Percentiles rank a stretch among this genome's conserved stretches.
phyloP scores from a whole-genome alignment of 2,329 filamentous ascomycete genomes.

The Nakataea oryzae region DNA sequence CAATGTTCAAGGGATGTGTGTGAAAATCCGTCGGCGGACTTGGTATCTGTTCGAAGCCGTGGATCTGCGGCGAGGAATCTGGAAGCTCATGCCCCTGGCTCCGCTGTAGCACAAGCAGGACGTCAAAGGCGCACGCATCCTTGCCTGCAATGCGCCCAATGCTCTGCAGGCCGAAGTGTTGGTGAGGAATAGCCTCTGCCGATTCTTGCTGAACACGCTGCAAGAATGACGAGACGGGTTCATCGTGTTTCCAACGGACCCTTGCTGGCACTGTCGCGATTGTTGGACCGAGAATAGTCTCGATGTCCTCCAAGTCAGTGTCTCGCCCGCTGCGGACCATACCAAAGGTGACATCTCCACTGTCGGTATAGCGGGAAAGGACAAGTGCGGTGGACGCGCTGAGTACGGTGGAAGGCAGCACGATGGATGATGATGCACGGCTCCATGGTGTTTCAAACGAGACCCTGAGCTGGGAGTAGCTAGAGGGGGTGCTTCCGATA shows the following conservation, averaged over 20 bases:
- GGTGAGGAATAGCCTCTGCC: neutral
- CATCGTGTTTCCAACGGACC: slow-evolving; percentile 4
- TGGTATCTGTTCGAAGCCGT: no score
- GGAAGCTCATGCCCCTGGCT: no score
- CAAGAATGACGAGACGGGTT: slow-evolving; percentile 1
- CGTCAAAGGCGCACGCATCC: neutral
- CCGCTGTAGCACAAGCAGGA: neutral
- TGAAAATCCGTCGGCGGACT: neutral
- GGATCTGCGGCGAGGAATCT: no score
- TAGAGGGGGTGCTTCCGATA: neutral
- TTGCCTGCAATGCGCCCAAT: neutral
- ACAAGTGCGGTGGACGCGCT: neutral
- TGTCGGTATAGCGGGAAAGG: neutral
- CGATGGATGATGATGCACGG: no score
- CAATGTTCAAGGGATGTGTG: neutral
- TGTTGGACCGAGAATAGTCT: slow-evolving; percentile 16
- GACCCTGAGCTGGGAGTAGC: neutral
- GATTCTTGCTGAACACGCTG: neutral
- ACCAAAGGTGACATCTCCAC: slow-evolving; percentile 12
- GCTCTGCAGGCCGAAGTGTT: neutral
- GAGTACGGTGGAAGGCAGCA: neutral
- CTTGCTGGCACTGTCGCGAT: slow-evolving; percentile 20
- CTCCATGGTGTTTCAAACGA: neutral
- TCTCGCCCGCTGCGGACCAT: slow-evolving; percentile 17
- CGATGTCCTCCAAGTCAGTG: slow-evolving; percentile 13